Conservation (phyloP, 495 filamentous ascomycete genomes). For the Penicillium mononematosum region DNA sequence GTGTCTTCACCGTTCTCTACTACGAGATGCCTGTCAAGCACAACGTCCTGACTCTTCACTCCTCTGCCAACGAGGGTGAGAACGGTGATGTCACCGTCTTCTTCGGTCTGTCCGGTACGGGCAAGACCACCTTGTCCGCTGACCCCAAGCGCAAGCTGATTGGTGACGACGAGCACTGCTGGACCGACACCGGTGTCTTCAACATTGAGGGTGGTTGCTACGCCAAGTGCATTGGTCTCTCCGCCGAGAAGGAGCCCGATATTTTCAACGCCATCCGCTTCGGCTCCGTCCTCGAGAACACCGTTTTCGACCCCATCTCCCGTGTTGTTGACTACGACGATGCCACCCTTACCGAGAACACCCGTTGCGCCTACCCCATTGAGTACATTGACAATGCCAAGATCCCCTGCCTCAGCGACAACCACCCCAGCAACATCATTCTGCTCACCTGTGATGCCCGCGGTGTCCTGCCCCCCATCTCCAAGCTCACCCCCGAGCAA, state of each 20-base stretch:
- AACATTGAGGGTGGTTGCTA: conserved; percentile 99
- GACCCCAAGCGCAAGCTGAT: conserved; percentile 95
- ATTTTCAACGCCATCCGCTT: conserved; percentile 96
- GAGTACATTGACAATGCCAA: conserved; percentile 99
- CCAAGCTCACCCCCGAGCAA: conserved; percentile 91
- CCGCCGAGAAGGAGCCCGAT: conserved; percentile 98
- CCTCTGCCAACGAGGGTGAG: conserved; percentile 86
- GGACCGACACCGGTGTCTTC: conserved; percentile 95
- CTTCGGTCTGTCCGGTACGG: conserved; percentile 97
- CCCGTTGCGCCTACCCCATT: conserved; percentile 96
- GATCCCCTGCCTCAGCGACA: conserved; percentile 84
- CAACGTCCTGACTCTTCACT: conserved; percentile 96
- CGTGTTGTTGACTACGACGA: conserved; percentile 95
- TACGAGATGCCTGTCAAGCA: conserved; percentile 99
- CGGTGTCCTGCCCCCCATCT: conserved; percentile 96
- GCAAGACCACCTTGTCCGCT: conserved; percentile 97
- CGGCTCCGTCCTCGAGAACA: conserved; percentile 96
- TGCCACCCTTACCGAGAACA: conserved; percentile 93
- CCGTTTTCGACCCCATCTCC: conserved; percentile 90
- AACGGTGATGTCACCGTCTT: conserved; percentile 94
- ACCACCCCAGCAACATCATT: conserved; percentile 95
- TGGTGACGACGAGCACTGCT: conserved; percentile 99
- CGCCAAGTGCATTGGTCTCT: conserved; percentile 97
- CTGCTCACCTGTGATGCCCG: conserved; percentile 97
- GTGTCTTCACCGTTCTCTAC: conserved; percentile 97